phyloP scores from a whole-genome alignment of 202 grass and related monocot species.

The Zoysia matrella region DNA sequence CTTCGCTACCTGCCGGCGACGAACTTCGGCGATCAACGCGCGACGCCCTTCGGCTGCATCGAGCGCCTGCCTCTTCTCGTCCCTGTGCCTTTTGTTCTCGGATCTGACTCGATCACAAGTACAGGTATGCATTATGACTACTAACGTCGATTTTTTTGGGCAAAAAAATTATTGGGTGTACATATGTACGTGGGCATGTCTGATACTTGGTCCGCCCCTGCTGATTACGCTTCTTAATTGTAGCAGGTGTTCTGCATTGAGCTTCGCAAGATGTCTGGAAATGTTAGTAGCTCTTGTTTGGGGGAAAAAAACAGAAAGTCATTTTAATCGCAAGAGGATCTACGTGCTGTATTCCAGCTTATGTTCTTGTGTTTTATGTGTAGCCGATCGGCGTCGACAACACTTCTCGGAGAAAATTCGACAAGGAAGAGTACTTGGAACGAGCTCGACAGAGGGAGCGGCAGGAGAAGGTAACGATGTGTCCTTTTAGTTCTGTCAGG shows the following conservation, averaged over 20 bases:
- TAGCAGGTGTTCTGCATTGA: constrained; percentile 11
- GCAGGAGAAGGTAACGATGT: constrained; percentile 62
- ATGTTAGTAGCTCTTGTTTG: constrained; percentile 47
- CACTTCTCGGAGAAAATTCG: constrained; percentile 89
- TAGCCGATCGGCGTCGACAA: constrained; percentile 89
- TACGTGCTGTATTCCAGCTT: constrained; percentile 7
- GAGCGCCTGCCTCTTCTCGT: no score
- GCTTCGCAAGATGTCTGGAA: constrained; percentile 55
- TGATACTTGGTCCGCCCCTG: neutral
- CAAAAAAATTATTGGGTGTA: neutral
- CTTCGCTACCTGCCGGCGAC: no score
- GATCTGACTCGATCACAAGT: no score
- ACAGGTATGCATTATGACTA: no score
- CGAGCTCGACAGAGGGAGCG: constrained; percentile 82
- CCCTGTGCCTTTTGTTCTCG: neutral
- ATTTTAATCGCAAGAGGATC: neutral
- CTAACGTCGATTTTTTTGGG: neutral
- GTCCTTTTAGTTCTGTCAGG: neutral
- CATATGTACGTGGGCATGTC: no score
- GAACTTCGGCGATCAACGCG: no score
- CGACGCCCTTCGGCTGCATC: no score
- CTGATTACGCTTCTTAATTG: constrained; percentile 20
- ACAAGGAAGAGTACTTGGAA: constrained; percentile 90
- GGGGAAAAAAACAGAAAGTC: neutral
- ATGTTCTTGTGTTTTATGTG: constrained; percentile 38